A percentile compares a stretch with the other conserved stretches of the same genome.
phyloP scores from a whole-genome alignment of 768 basidiomycete species.

The Kwoniella shandongensis region DNA sequence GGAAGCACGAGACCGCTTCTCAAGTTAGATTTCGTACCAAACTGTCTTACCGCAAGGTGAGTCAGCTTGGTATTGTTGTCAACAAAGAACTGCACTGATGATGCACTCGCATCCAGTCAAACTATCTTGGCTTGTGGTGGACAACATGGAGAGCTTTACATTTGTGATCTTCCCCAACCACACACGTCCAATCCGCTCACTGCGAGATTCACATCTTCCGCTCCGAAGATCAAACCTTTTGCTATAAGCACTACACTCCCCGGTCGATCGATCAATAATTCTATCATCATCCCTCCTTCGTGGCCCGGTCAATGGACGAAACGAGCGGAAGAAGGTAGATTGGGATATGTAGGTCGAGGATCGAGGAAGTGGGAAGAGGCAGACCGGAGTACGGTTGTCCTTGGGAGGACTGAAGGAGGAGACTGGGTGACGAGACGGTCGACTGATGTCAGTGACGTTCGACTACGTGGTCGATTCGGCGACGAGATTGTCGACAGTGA shows the following conservation, averaged over 20 bases:
- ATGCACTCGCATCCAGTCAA: constrained; percentile 16
- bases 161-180: constrained; percentile 37
- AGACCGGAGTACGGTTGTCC: neutral
- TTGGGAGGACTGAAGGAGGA: constrained; percentile 5
- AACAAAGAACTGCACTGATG: constrained; percentile 9
- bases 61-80: constrained; percentile 21
- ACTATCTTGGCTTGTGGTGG: constrained; percentile 49
- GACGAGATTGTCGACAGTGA: constrained; percentile 5
- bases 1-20: constrained; percentile 29
- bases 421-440: constrained; percentile 12
- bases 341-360: constrained; percentile 28
- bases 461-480: neutral
- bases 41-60: constrained; percentile 50
- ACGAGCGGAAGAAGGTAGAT: constrained; percentile 10
- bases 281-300: constrained; percentile 42
- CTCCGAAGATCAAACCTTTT: constrained; percentile 27
- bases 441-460: neutral
- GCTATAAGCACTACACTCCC: constrained; percentile 33
- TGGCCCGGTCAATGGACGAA: constrained; percentile 34
- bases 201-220: neutral
- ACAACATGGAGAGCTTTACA: constrained; percentile 50
- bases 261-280: constrained; percentile 50
- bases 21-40: constrained; percentile 48
- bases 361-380: constrained; percentile 19
- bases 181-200: neutral